Percentiles rank a stretch among this genome's conserved stretches.
Evolutionary conservation across 2,329 filamentous ascomycete genomes (phyloP).

Genomic region (Rhynchosporium graminicola): DNA sequence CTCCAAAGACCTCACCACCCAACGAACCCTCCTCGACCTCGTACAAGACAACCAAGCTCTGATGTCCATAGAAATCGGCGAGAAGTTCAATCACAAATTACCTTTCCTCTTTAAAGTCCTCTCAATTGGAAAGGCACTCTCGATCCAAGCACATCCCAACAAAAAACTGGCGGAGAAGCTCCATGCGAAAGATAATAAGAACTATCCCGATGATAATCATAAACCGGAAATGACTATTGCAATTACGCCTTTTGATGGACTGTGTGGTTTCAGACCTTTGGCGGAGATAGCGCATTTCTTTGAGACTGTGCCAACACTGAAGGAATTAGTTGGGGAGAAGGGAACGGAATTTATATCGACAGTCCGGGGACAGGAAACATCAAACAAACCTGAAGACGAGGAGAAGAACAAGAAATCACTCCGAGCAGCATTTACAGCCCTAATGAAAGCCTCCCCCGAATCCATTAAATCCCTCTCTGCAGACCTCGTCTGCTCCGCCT

Average conservation of each 20-base stretch:
- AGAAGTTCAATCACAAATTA: conserved; percentile 77
- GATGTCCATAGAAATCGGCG: conserved; percentile 70
- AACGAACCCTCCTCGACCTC: conserved; percentile 82
- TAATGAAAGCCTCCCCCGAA: conserved; percentile 77
- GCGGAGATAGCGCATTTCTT: conserved; percentile 83
- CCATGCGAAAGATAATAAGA: conserved; percentile 81
- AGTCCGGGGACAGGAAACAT: conserved; percentile 56
- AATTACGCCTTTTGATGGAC: conserved; percentile 91
- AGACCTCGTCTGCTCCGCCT: conserved; percentile 72
- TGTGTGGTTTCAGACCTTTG: conserved; percentile 92
- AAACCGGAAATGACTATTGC: conserved; percentile 99
- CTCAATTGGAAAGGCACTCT: conserved; percentile 92
- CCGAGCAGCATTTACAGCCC: conserved; percentile 69
- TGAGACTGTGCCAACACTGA: conserved; percentile 60
- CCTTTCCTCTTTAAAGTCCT: conserved; percentile 98
- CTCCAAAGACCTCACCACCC: conserved; percentile 82
- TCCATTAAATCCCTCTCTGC: conserved; percentile 63
- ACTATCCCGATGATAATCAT: conserved; percentile 99
- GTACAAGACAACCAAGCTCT: conserved; percentile 84
- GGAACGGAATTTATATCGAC: conserved; percentile 56
- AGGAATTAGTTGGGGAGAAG: conserved; percentile 65
- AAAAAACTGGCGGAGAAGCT: conserved; percentile 90
- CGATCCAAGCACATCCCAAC: conserved; percentile 95
- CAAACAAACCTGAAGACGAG: conserved; percentile 42
- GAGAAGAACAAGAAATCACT: conserved; percentile 75